Conservation (phyloP, 2,329 filamentous ascomycete species). For the Fusarium piperis region DNA sequence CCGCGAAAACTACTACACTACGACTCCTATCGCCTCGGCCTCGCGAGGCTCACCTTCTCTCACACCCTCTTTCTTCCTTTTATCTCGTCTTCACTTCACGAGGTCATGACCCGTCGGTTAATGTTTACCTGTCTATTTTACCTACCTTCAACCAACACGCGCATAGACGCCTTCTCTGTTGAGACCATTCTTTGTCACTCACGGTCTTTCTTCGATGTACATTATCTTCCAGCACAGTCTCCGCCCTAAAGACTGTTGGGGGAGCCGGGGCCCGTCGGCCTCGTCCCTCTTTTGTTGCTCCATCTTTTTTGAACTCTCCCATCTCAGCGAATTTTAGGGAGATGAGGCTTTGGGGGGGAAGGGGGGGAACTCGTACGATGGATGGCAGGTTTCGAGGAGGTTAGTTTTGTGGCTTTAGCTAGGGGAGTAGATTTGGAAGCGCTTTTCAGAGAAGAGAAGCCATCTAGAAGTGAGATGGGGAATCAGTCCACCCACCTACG, state of each 20-base stretch:
- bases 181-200: conserved; percentile 12
- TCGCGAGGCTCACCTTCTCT: conserved; percentile 14
- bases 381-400: background rate
- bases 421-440: conserved; percentile 18
- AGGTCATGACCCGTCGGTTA: conserved; percentile 48
- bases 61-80: conserved; percentile 20
- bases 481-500: conserved; percentile 19
- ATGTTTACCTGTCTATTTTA: conserved; percentile 48
- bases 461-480: conserved; percentile 23
- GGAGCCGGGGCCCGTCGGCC: conserved; percentile 1
- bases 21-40: conserved; percentile 6
- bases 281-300: conserved; percentile 18
- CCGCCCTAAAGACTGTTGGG: conserved; percentile 40
- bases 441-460: conserved; percentile 8
- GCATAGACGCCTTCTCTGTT: conserved; percentile 27
- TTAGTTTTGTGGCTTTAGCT: conserved; percentile 18
- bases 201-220: conserved; percentile 43
- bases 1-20: conserved; percentile 1
- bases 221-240: conserved; percentile 43
- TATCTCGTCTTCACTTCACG: conserved; percentile 42
- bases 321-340: background rate
- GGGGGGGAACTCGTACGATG: background rate
- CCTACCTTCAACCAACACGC: conserved; percentile 19
- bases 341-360: background rate
- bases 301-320: background rate